Conservation (phyloP, 768 basidiomycete species). For the Lactifluus volemus region DNA sequence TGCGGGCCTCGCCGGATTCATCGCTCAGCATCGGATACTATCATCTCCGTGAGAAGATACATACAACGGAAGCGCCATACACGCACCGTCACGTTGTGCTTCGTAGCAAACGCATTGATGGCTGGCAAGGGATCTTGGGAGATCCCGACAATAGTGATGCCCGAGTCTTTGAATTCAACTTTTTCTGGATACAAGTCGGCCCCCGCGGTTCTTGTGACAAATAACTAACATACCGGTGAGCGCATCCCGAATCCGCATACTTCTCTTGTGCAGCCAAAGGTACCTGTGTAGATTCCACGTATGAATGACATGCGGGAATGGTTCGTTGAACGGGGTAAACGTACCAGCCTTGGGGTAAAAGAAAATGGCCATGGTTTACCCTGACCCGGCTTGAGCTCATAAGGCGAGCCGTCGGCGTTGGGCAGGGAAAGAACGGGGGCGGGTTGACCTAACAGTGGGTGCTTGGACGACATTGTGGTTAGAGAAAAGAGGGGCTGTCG, state of each 20-base stretch:
- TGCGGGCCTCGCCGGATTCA: slow-evolving; percentile 47
- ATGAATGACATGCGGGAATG: neutral
- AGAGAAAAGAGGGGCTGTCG: neutral
- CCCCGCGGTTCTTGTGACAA: neutral
- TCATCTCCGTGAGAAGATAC: neutral
- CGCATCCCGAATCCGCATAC: slow-evolving; percentile 76
- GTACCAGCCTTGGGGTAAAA: slow-evolving; percentile 70
- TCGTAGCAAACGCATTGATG: slow-evolving; percentile 68
- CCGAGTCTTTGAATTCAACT: slow-evolving; percentile 52
- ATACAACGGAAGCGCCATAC: neutral
- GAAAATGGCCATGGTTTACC: slow-evolving; percentile 58
- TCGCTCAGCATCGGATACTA: slow-evolving; percentile 81
- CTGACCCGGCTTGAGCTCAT: slow-evolving; percentile 50
- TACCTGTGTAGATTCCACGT: slow-evolving; percentile 32
- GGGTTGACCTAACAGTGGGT: slow-evolving; percentile 49
- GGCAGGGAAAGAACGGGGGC: slow-evolving; percentile 61
- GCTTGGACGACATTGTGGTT: slow-evolving; percentile 15
- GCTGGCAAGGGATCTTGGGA: slow-evolving; percentile 63
- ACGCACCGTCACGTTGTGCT: slow-evolving; percentile 54
- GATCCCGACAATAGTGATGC: slow-evolving; percentile 63
- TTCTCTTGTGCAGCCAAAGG: slow-evolving; percentile 73
- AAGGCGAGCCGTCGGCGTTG: slow-evolving; percentile 53
- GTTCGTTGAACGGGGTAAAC: slow-evolving; percentile 16
- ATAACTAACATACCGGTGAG: slow-evolving; percentile 40
- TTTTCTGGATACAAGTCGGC: slow-evolving; percentile 35